Evolutionary conservation across 2,329 filamentous ascomycete species (phyloP).

Genomic region (Pyricularia sp.): DNA sequence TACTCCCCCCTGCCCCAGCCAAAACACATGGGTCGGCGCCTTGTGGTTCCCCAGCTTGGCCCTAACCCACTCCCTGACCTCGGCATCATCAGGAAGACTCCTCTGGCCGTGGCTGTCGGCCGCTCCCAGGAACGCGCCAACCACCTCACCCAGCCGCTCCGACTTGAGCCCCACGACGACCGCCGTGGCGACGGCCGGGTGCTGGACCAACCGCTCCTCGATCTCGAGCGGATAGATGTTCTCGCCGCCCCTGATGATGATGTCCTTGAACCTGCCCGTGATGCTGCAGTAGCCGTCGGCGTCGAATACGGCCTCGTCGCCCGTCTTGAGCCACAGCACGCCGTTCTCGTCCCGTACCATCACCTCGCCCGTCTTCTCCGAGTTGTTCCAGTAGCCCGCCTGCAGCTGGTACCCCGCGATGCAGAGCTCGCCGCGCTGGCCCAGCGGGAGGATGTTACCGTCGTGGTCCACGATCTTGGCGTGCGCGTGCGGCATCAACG

Average conservation of each 20-base stretch:
- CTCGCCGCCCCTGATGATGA: conserved; percentile 68
- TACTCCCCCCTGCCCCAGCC: conserved; percentile 55
- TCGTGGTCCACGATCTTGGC: conserved; percentile 69
- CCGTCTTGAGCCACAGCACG: conserved; percentile 55
- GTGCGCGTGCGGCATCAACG: conserved; percentile 63
- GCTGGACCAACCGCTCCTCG: conserved; percentile 60
- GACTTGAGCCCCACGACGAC: conserved; percentile 63
- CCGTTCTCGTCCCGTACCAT: conserved; percentile 44
- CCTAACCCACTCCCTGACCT: conserved; percentile 54
- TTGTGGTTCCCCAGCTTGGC: conserved; percentile 56
- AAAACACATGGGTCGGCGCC: conserved; percentile 66
- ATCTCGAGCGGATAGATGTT: conserved; percentile 70
- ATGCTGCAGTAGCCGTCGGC: conserved; percentile 62
- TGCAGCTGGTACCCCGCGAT: conserved; percentile 72
- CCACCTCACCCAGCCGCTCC: conserved; percentile 64
- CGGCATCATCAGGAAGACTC: conserved; percentile 34
- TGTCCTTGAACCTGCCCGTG: conserved; percentile 70
- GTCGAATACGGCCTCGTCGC: conserved; percentile 61
- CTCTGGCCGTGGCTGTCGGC: conserved; percentile 16
- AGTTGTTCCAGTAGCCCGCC: conserved; percentile 59
- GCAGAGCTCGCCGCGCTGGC: conserved; percentile 63
- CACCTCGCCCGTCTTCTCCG: conserved; percentile 58
- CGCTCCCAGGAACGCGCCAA: conserved; percentile 51
- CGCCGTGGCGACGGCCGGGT: conserved; percentile 52
- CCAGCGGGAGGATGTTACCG: conserved; percentile 57